Conservation (phyloP, 2,329 filamentous ascomycete species). For the Fusarium poae region DNA sequence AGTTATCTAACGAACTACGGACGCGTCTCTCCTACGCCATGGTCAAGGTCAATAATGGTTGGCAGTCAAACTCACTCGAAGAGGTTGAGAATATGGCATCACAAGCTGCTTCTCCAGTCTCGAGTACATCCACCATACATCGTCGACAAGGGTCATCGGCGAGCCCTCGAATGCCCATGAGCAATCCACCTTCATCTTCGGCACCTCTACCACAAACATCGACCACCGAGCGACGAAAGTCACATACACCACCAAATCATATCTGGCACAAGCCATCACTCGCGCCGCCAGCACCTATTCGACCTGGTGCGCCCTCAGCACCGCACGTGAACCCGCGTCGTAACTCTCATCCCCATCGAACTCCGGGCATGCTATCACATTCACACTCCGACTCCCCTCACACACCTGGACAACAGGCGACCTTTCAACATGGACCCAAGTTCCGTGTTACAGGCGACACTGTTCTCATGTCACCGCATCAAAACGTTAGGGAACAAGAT, state of each 20-base stretch:
- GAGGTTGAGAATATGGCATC: slow-evolving; percentile 83
- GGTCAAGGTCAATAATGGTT: slow-evolving; percentile 91
- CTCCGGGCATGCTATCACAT: slow-evolving; percentile 64
- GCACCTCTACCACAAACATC: slow-evolving; percentile 51
- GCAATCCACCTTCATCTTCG: slow-evolving; percentile 44
- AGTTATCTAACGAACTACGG: slow-evolving; percentile 84
- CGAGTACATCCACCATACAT: slow-evolving; percentile 69
- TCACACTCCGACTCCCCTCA: slow-evolving; percentile 63
- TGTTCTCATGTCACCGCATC: slow-evolving; percentile 73
- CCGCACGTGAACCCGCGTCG: slow-evolving; percentile 60
- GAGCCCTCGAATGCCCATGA: slow-evolving; percentile 64
- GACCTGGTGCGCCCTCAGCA: slow-evolving; percentile 58
- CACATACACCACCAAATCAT: slow-evolving; percentile 56
- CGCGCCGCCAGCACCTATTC: slow-evolving; percentile 68
- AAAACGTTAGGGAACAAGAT: slow-evolving; percentile 79
- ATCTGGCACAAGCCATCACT: slow-evolving; percentile 56
- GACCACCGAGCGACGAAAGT: slow-evolving; percentile 47
- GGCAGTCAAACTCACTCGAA: slow-evolving; percentile 82
- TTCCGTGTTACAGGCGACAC: slow-evolving; percentile 59
- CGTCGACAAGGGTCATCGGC: slow-evolving; percentile 64
- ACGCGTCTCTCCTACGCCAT: slow-evolving; percentile 92
- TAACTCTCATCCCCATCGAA: slow-evolving; percentile 63
- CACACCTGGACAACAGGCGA: slow-evolving; percentile 57
- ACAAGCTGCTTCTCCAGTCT: slow-evolving; percentile 72
- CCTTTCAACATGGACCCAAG: slow-evolving; percentile 48